Evolutionary conservation across 169 alveolate genomes (phyloP).

Genomic region (Plasmodium malariae): DNA sequence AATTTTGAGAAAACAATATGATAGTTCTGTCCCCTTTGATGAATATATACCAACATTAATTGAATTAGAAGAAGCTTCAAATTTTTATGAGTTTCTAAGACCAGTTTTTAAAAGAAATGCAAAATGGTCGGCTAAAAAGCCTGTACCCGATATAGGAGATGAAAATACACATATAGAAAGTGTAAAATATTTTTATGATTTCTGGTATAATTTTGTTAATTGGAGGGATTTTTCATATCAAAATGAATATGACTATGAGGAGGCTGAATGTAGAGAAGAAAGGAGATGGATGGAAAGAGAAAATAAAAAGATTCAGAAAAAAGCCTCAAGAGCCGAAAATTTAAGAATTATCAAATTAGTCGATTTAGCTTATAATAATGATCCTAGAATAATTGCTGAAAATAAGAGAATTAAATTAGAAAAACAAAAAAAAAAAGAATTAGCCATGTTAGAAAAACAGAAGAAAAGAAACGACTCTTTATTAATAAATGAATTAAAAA

Average conservation of each 20-base stretch:
- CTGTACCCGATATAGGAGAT: conserved; percentile 94
- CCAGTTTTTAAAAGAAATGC: conserved; percentile 87
- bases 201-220: conserved; percentile 92
- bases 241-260: conserved; percentile 92
- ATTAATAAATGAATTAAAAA: conserved; percentile 83
- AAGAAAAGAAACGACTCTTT: conserved; percentile 79
- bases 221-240: conserved; percentile 94
- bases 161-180: conserved; percentile 87
- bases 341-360: conserved; percentile 92
- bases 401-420: conserved; percentile 82
- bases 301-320: conserved; percentile 91
- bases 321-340: conserved; percentile 90
- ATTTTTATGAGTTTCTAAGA: conserved; percentile 86
- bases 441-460: conserved; percentile 78
- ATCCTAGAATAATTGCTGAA: conserved; percentile 87
- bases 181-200: conserved; percentile 91
- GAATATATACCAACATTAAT: conserved; percentile 92
- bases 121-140: conserved; percentile 93
- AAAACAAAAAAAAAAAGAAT: conserved; percentile 79
- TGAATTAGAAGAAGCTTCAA: conserved; percentile 82
- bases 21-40: conserved; percentile 94
- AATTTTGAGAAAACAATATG: conserved; percentile 92
- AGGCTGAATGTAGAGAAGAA: conserved; percentile 95
- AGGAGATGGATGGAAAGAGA: conserved; percentile 96
- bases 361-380: conserved; percentile 91